phyloP scores from a whole-genome alignment of 2,329 filamentous ascomycete genomes.

The Penicillium crustosum region DNA sequence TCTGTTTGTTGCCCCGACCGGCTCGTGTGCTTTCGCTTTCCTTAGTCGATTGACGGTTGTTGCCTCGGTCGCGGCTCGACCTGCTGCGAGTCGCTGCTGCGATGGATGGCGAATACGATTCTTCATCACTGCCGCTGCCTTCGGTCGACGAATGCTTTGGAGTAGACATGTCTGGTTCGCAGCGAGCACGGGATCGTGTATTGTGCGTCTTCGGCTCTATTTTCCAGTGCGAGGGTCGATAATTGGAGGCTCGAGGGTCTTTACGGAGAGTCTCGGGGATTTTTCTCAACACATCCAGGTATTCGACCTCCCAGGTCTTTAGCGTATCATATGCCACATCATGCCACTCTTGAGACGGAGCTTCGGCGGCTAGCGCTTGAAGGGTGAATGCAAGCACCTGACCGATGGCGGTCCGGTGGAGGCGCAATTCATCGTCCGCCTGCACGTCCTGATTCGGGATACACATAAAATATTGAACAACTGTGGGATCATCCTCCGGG shows the following conservation, averaged over 20 bases:
- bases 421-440: constrained; percentile 19
- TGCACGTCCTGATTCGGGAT: constrained; percentile 30
- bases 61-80: constrained; percentile 26
- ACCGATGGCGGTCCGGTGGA: constrained; percentile 35
- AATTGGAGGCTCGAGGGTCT: constrained; percentile 23
- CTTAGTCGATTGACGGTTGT: constrained; percentile 19
- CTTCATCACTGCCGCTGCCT: constrained; percentile 24
- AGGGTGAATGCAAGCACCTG: constrained; percentile 37
- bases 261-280: constrained; percentile 28
- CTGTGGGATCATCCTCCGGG: constrained; percentile 15
- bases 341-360: constrained; percentile 27
- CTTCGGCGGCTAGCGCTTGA: constrained; percentile 25
- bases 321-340: constrained; percentile 21
- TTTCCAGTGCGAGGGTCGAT: constrained; percentile 27
- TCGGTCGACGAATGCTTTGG: constrained; percentile 17
- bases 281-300: constrained; percentile 20
- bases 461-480: not conserved
- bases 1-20: constrained; percentile 14
- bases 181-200: constrained; percentile 19
- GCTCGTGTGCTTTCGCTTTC: constrained; percentile 14
- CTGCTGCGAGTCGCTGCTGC: constrained; percentile 17
- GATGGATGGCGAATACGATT: constrained; percentile 17
- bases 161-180: constrained; percentile 14
- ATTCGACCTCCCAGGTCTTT: constrained; percentile 26
- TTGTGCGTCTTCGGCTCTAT: constrained; percentile 18